Percentiles rank a stretch among this genome's conserved stretches.
Evolutionary conservation across 1,284 basidiomycete genomes (phyloP).

Genomic region (Ceratobasidium sp.): DNA sequence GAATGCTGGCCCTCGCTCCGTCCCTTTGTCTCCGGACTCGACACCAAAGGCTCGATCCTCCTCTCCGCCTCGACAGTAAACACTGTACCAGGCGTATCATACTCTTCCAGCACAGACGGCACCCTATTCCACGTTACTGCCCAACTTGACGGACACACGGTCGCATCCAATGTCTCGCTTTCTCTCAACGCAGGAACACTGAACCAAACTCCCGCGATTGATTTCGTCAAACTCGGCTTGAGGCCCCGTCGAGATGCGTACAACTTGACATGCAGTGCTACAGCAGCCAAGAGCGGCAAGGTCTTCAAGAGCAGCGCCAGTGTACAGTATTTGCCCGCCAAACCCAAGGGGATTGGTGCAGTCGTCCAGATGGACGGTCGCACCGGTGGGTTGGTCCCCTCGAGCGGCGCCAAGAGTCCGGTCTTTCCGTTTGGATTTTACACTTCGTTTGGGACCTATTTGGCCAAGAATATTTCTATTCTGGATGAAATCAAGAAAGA

Average conservation of each 20-base stretch:
- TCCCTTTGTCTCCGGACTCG: conserved; percentile 69
- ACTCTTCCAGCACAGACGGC: conserved; percentile 54
- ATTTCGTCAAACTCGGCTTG: conserved; percentile 52
- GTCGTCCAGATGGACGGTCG: conserved; percentile 74
- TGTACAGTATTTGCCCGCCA: conserved; percentile 63
- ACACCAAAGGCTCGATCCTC: conserved; percentile 54
- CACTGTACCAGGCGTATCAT: conserved; percentile 58
- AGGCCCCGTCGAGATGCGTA: conserved; percentile 58
- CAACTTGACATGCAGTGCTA: conserved; percentile 61
- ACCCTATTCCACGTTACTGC: conserved; percentile 54
- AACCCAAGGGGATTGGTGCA: conserved; percentile 53
- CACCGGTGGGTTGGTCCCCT: conserved; percentile 69
- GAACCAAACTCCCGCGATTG: conserved; percentile 55
- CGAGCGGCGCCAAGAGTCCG: conserved; percentile 52
- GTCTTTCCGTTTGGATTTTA: conserved; percentile 79
- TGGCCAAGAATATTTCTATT: conserved; percentile 62
- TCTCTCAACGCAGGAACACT: conserved; percentile 60
- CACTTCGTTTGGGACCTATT: conserved; percentile 67
- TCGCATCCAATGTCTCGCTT: conserved; percentile 58
- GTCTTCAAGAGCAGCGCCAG: conserved; percentile 57
- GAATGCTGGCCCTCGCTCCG: conserved; percentile 70
- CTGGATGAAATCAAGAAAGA: conserved; percentile 64
- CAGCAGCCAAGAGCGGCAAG: conserved; percentile 47
- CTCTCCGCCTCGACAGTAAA: conserved; percentile 64
- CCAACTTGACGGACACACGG: conserved; percentile 52